Evolutionary conservation across 2,329 filamentous ascomycete species (phyloP).

Genomic region (Claviceps quebecensis): DNA sequence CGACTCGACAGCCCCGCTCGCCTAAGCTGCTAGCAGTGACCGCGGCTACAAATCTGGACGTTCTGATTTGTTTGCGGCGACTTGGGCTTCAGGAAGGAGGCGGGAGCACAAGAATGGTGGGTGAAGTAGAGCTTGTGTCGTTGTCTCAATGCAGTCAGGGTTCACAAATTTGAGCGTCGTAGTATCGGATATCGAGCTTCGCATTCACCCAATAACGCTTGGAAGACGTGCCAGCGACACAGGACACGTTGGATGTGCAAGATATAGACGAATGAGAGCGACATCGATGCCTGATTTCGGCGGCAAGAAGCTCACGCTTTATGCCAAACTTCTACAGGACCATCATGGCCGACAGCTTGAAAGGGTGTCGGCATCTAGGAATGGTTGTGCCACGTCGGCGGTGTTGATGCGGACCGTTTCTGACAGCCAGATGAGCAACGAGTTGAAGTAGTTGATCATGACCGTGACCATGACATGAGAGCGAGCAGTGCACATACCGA

Average conservation of each 20-base stretch:
- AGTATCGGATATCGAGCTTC: too few species aligned
- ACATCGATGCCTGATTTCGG: neutral
- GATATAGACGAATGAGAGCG: neutral
- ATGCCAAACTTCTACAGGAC: too few species aligned
- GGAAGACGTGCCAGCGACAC: too few species aligned
- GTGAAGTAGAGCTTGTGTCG: neutral
- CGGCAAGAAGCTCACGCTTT: neutral
- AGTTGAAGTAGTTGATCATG: neutral
- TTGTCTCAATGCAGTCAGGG: too few species aligned
- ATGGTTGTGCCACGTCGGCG: constrained; percentile 18
- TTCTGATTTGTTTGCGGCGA: neutral
- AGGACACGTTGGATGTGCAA: too few species aligned
- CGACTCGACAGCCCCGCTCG: neutral
- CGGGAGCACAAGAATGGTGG: neutral
- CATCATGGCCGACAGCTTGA: constrained; percentile 7
- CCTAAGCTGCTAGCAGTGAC: neutral
- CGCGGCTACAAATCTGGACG: neutral
- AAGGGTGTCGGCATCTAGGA: constrained; percentile 19
- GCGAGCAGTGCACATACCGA: constrained; percentile 11
- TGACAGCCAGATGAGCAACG: constrained; percentile 4
- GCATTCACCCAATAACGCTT: too few species aligned
- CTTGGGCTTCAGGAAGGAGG: neutral
- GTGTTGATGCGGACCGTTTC: constrained; percentile 16
- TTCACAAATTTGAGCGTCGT: too few species aligned
- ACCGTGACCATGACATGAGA: too few species aligned